These are phyloP conservation scores for Verticillium dahliae DNA, from an alignment of 2,329 filamentous ascomycete genomes.

Conservation along the genomic window DNA sequence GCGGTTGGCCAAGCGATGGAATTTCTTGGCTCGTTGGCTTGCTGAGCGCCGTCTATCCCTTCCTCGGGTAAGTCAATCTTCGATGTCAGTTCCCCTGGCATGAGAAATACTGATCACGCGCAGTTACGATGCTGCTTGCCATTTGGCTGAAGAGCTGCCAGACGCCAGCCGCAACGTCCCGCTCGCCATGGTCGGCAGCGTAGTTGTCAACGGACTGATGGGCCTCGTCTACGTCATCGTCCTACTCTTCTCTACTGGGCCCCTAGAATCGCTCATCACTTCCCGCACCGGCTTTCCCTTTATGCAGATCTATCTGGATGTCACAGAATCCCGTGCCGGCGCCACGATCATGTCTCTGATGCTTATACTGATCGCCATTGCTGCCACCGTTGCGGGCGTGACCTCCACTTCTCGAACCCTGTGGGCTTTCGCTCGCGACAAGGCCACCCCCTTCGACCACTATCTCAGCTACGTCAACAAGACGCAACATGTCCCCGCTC, in stretches of 20 bases:
- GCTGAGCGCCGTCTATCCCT: slow-evolving; percentile 23
- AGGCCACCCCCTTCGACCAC: slow-evolving; percentile 24
- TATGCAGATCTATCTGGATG: slow-evolving; percentile 30
- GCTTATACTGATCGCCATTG: slow-evolving; percentile 17
- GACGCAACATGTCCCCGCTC: slow-evolving; percentile 25
- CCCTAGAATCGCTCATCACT: slow-evolving; percentile 27
- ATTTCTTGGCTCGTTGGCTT: slow-evolving; percentile 26
- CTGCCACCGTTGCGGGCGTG: slow-evolving; percentile 22
- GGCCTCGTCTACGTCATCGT: slow-evolving; percentile 34
- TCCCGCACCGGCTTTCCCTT: slow-evolving; percentile 35
- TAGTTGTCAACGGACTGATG: slow-evolving; percentile 35
- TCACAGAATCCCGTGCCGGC: slow-evolving; percentile 16
- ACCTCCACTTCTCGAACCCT: slow-evolving; percentile 28
- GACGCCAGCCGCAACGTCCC: slow-evolving; percentile 24
- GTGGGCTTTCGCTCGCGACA: slow-evolving; percentile 32
- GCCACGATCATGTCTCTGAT: slow-evolving; percentile 22
- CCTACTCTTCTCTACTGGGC: slow-evolving; percentile 34
- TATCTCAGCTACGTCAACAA: slow-evolving; percentile 27
- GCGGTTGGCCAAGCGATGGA: slow-evolving; percentile 22
- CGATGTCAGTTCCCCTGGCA: too few relatives aligned
- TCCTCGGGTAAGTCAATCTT: slow-evolving; percentile 23
- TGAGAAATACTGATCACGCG: neutral
- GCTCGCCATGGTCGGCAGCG: slow-evolving; percentile 24
- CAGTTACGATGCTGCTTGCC: slow-evolving; percentile 26
- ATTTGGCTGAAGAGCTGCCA: slow-evolving; percentile 25